Conservation (phyloP, 2,329 filamentous ascomycete genomes). For the Cyanodermella asteris region DNA sequence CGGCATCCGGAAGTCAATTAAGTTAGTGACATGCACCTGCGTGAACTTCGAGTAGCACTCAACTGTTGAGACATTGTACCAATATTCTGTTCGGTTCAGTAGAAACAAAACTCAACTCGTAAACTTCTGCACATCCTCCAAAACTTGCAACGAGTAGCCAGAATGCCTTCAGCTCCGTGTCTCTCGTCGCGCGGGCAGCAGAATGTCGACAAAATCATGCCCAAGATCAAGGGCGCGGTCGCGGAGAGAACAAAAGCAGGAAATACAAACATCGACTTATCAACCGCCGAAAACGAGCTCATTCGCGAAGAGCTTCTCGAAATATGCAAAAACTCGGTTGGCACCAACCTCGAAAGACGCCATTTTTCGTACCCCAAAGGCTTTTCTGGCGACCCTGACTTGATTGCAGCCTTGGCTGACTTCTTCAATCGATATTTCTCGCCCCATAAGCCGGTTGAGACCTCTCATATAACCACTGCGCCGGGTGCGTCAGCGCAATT, state of each 20-base stretch:
- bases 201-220: conserved; percentile 8
- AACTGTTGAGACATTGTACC: no score
- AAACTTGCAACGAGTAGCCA: neutral
- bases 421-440: conserved; percentile 13
- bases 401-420: conserved; percentile 7
- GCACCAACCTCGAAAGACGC: conserved; percentile 2
- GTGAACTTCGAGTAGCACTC: no score
- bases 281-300: conserved; percentile 10
- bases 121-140: no score
- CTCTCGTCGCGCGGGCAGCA: conserved; percentile 4
- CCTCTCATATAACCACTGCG: conserved; percentile 8
- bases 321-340: conserved; percentile 7
- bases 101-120: no score
- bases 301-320: conserved; percentile 8
- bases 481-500: conserved; percentile 8
- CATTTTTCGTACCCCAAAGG: conserved; percentile 5
- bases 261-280: conserved; percentile 9
- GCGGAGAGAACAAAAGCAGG: conserved; percentile 3
- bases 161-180: neutral
- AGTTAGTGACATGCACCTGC: no score
- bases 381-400: conserved; percentile 8
- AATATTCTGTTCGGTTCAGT: no score
- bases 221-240: conserved; percentile 8
- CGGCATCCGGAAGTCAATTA: no score
- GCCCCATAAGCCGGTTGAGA: conserved; percentile 8